Percentiles rank a stretch among this genome's conserved stretches.
These are phyloP conservation scores for Talaromyces rugulosus DNA, from an alignment of 2,329 filamentous ascomycete genomes.

Conservation along the genomic window DNA sequence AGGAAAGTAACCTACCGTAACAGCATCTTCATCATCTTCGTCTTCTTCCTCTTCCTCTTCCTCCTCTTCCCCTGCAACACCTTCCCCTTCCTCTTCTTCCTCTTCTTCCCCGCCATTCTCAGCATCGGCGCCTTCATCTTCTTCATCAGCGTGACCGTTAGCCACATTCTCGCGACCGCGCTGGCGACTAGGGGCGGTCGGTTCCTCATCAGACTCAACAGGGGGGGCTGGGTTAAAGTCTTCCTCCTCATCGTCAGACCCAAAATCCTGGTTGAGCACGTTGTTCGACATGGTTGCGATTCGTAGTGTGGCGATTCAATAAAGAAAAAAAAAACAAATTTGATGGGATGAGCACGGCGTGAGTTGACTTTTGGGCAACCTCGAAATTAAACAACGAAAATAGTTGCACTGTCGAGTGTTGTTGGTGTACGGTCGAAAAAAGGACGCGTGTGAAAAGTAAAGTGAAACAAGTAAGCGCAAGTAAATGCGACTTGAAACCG, in stretches of 20 bases:
- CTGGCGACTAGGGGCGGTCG: slow-evolving; percentile 30
- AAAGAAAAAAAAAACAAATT: neutral
- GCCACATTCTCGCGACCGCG: slow-evolving; percentile 41
- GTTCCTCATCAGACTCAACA: slow-evolving; percentile 62
- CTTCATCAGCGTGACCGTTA: slow-evolving; percentile 37
- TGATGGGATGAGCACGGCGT: neutral
- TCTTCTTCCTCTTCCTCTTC: slow-evolving; percentile 41
- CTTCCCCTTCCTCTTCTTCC: slow-evolving; percentile 46
- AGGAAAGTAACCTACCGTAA: slow-evolving; percentile 35
- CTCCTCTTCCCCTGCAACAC: slow-evolving; percentile 59
- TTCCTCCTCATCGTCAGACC: slow-evolving; percentile 68
- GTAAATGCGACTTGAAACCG: neutral
- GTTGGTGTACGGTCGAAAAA: neutral
- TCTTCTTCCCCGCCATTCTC: slow-evolving; percentile 34
- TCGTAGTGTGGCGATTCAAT: neutral
- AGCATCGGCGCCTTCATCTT: slow-evolving; percentile 29
- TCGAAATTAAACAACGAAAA: neutral
- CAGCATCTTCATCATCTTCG: slow-evolving; percentile 60
- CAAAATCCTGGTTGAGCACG: slow-evolving; percentile 49
- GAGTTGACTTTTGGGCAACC: neutral
- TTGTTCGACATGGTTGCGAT: slow-evolving; percentile 33
- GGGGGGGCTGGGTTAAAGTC: slow-evolving; percentile 83
- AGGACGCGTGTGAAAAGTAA: neutral
- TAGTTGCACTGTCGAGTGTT: neutral
- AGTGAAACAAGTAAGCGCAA: neutral